These are phyloP conservation scores for Coniferiporia sulphurascens DNA, from an alignment of 1,284 basidiomycete genomes.

Conservation along the genomic window DNA sequence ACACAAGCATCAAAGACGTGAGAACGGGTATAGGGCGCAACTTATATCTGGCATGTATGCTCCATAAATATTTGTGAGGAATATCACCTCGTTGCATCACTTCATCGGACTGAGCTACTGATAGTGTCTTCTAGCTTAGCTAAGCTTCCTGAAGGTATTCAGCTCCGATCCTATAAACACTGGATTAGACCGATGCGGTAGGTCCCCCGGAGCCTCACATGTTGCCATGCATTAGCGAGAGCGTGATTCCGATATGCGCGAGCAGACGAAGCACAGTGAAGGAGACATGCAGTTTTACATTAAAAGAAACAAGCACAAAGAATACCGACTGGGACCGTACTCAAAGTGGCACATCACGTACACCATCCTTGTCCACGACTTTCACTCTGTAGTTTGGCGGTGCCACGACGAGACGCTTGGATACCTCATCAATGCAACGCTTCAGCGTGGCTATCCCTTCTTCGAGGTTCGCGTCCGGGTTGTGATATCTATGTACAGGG, in stretches of 20 bases:
- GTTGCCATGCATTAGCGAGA: background rate
- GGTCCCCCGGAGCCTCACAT: too few relatives aligned
- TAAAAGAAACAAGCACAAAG: background rate
- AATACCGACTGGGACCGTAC: background rate
- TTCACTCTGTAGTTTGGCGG: conserved; percentile 85
- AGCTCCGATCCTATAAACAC: too few relatives aligned
- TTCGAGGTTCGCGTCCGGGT: conserved; percentile 77
- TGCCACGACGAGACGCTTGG: conserved; percentile 81
- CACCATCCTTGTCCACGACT: conserved; percentile 87
- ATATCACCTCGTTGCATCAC: too few relatives aligned
- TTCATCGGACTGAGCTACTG: too few relatives aligned
- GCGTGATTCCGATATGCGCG: background rate
- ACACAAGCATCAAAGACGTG: too few relatives aligned
- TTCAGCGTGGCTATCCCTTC: conserved; percentile 82
- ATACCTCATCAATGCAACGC: conserved; percentile 85
- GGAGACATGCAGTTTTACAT: background rate
- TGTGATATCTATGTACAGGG: conserved; percentile 63
- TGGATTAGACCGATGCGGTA: too few relatives aligned
- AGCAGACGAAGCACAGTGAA: background rate
- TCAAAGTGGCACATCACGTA: conserved; percentile 44
- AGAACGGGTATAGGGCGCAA: too few relatives aligned
- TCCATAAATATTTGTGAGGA: too few relatives aligned
- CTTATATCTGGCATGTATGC: too few relatives aligned
- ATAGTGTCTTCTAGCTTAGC: too few relatives aligned
- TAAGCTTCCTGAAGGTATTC: too few relatives aligned